These are phyloP conservation scores for Brassica rapa DNA, from an alignment of 345 rosid species.

Conservation along the genomic window DNA sequence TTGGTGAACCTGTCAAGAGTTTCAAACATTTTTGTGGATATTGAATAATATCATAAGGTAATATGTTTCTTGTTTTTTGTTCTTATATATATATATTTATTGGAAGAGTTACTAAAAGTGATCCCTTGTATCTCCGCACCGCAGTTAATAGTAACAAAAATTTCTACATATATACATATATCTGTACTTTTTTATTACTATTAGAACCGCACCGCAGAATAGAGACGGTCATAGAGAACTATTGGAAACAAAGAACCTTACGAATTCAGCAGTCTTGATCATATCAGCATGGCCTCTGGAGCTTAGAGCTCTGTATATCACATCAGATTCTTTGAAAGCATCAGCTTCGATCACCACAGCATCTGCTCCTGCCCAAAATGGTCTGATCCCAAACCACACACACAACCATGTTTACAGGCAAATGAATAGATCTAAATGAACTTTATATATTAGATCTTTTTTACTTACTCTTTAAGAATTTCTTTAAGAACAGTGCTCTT, in stretches of 20 bases:
- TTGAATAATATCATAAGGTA: slow-evolving; percentile 1
- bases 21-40: not conserved
- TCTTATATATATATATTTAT: not conserved
- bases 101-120: slow-evolving; percentile 16
- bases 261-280: slow-evolving; percentile 91
- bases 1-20: slow-evolving; percentile 77
- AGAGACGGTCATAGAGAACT: no score
- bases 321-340: slow-evolving; percentile 98
- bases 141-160: no score
- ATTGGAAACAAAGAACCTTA: slow-evolving; percentile 37
- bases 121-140: not conserved
- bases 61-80: not conserved
- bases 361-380: slow-evolving; percentile 92
- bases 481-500: slow-evolving; percentile 97
- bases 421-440: slow-evolving; percentile 6
- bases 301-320: slow-evolving; percentile 81
- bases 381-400: slow-evolving; percentile 49
- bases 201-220: no score
- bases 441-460: not conserved
- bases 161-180: no score
- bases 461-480: slow-evolving; percentile 80
- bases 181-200: no score
- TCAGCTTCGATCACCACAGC: slow-evolving; percentile 95
- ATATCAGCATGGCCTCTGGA: slow-evolving; percentile 84
- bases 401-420: slow-evolving; percentile 8